Base-by-base conservation (phyloP, 2,329 filamentous ascomycete species). In the Myriosclerotinia curreyana region DNA sequence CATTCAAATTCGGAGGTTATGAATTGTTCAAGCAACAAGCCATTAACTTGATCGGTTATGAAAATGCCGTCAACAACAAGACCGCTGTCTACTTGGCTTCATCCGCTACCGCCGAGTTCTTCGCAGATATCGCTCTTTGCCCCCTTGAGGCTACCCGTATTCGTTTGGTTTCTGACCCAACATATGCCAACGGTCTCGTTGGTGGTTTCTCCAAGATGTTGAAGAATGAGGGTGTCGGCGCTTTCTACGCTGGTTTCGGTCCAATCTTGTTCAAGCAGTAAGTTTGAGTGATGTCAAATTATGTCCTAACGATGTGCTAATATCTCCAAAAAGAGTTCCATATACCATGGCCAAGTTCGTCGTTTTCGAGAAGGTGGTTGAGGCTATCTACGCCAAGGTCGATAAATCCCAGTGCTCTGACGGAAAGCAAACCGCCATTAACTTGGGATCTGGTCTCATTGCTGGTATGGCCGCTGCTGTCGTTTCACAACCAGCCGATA, bases 341-440 rank as follows among this genome's bases (percentile, higher is more conserved):
- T 96, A 96, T 83, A 96, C 91, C 79, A 93, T 95, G 89, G 83
- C 91, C 85, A 96, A 96, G 84, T 96, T 96, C 82, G 91, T 94
- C 79, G 91, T 93, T 74, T 95, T 86, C 85, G 91, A 96, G 82
- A 94, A 94, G 85, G 89, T 92, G 73, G 82, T 86, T 73, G 91
- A 95, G 82, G 74, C 82, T 71, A 78, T 90, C 81, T 94, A 87
- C 84, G 77, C 80, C 72, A 68, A 75, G 61, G 79, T 89, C 76
- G 88, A 91, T 84, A 94, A 93, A 85, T 79, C 82, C 75, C 82
- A 80, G 66, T 79, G 90, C 71, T 88, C 87, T 74, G 79, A 83
- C 74, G 82, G 83, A 74, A 81, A 83, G 74, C 90, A 94, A 82
- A 96, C 91, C 71, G 80, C 81, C 77, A 85, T 91, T 82, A 95